These are phyloP conservation scores for Chrysoporthe deuterocubensis DNA, from an alignment of 2,329 filamentous ascomycete genomes.

Conservation along the genomic window DNA sequence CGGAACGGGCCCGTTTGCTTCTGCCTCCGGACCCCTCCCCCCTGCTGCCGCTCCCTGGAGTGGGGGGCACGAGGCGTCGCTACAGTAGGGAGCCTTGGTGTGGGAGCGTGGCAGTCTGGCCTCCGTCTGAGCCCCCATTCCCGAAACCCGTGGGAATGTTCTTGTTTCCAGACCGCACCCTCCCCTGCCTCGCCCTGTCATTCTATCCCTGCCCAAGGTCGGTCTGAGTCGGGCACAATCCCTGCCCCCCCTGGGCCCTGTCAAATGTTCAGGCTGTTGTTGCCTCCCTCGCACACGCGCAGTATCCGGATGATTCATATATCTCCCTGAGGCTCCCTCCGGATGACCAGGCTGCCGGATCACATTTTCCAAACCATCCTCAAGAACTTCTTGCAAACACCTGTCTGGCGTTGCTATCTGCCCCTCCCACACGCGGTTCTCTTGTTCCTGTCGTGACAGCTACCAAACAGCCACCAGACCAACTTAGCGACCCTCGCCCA, in stretches of 20 bases:
- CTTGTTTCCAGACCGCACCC: conserved; percentile 3
- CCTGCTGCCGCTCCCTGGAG: not conserved
- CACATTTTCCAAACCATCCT: conserved; percentile 10
- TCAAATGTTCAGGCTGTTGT: conserved; percentile 16
- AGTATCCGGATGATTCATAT: conserved; percentile 28
- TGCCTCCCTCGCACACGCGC: conserved; percentile 24
- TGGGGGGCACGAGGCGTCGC: too few species aligned
- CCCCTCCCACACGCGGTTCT: not conserved
- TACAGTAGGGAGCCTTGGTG: too few species aligned
- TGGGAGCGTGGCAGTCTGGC: not conserved
- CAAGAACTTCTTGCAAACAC: conserved; percentile 6
- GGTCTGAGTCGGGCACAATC: conserved; percentile 12
- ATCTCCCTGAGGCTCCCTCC: conserved; percentile 27
- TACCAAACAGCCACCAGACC: conserved; percentile 3
- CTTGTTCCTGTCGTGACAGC: conserved; percentile 15
- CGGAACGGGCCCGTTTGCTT: conserved; percentile 3
- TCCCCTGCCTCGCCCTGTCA: conserved; percentile 10
- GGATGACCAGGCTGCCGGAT: conserved; percentile 12
- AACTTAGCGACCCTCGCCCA: not conserved
- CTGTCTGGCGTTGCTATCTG: not conserved
- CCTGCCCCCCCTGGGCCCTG: conserved; percentile 22
- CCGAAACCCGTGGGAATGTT: conserved; percentile 27
- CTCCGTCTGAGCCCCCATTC: conserved; percentile 8
- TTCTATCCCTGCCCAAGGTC: conserved; percentile 11
- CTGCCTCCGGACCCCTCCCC: conserved; percentile 10